A percentile compares a stretch with the other conserved stretches of the same genome.
phyloP scores from a whole-genome alignment of 2,329 filamentous ascomycete species.

The Phialophora expanda region DNA sequence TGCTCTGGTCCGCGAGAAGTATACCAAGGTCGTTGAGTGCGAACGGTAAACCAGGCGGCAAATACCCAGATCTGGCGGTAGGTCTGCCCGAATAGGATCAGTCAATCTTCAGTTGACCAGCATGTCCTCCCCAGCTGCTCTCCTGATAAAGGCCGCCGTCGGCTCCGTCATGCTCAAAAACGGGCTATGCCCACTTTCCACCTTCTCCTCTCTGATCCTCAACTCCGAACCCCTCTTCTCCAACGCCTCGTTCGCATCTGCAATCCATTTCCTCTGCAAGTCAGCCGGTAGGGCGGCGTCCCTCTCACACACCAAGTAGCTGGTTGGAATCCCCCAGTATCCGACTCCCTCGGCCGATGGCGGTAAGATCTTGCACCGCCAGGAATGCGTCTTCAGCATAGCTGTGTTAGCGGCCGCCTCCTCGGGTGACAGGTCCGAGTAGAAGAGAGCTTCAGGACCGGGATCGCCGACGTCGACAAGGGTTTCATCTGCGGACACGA shows the following conservation, averaged over 20 bases:
- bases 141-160: constrained; percentile 20
- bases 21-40: background rate
- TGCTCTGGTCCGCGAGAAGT: constrained; percentile 25
- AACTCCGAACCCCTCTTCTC: background rate
- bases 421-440: constrained; percentile 18
- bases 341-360: constrained; percentile 15
- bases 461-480: constrained; percentile 16
- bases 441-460: constrained; percentile 18
- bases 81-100: no score
- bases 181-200: constrained; percentile 21
- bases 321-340: constrained; percentile 18
- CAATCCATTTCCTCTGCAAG: constrained; percentile 20
- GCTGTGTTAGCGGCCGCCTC: constrained; percentile 4
- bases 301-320: constrained; percentile 26
- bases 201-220: constrained; percentile 12
- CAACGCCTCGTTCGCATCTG: constrained; percentile 17
- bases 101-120: constrained; percentile 1
- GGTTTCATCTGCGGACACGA: constrained; percentile 3
- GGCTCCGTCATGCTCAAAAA: constrained; percentile 19
- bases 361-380: constrained; percentile 5
- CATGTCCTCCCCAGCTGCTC: constrained; percentile 16
- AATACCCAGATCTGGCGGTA: background rate
- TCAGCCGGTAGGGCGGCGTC: constrained; percentile 17
- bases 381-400: constrained; percentile 22
- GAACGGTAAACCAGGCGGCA: background rate